Conservation (phyloP, 2,329 filamentous ascomycete species). For the Pseudofabraea citricarpa region DNA sequence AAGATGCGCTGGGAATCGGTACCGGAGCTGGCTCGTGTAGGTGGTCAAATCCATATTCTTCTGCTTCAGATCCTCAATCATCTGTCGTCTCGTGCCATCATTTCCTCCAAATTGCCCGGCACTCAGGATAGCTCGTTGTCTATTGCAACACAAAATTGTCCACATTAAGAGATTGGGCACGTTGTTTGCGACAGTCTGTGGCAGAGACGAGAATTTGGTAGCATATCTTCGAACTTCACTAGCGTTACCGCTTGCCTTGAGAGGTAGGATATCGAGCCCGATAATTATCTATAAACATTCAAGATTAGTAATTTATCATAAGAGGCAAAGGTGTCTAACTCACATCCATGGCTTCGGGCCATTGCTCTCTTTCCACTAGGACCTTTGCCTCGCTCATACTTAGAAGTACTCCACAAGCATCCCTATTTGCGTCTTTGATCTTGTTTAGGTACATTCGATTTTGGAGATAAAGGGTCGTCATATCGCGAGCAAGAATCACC, state of each 20-base stretch:
- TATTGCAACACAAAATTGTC: slow-evolving; percentile 82
- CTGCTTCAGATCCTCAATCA: slow-evolving; percentile 69
- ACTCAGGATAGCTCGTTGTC: slow-evolving; percentile 68
- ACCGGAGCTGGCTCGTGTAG: slow-evolving; percentile 88
- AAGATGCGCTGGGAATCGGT: slow-evolving; percentile 79
- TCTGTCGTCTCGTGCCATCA: slow-evolving; percentile 55
- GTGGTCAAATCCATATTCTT: slow-evolving; percentile 88
- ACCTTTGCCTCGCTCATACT: slow-evolving; percentile 56
- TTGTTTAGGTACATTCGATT: slow-evolving; percentile 56
- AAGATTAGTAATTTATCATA: slow-evolving; percentile 17
- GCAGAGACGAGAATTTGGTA: slow-evolving; percentile 72
- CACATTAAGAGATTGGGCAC: slow-evolving; percentile 90
- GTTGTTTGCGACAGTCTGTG: slow-evolving; percentile 79
- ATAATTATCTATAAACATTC: slow-evolving; percentile 59
- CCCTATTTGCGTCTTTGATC: slow-evolving; percentile 52
- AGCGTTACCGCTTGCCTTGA: slow-evolving; percentile 70
- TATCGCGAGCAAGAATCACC: slow-evolving; percentile 55
- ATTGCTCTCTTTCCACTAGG: slow-evolving; percentile 52
- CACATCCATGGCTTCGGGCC: slow-evolving; percentile 60
- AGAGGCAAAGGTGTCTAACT: slow-evolving; percentile 30
- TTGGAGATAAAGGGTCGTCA: slow-evolving; percentile 55
- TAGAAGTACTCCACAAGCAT: slow-evolving; percentile 54
- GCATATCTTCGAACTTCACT: slow-evolving; percentile 74
- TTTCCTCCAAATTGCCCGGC: slow-evolving; percentile 71
- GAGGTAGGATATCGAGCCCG: slow-evolving; percentile 71